Evolutionary conservation across 495 filamentous ascomycete species (phyloP).

Genomic region (Daldinia bambusicola): DNA sequence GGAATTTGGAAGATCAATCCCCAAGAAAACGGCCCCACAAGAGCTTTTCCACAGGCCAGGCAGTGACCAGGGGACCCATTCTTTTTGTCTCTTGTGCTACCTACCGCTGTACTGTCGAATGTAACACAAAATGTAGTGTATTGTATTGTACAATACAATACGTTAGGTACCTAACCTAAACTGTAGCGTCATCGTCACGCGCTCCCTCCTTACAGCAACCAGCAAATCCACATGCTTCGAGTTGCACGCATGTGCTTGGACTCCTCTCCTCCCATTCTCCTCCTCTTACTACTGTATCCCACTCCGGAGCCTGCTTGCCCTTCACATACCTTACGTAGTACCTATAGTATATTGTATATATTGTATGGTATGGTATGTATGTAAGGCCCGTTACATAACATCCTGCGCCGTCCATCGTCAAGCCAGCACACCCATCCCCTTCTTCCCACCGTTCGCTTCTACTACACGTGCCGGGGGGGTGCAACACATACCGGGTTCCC

Average conservation of each 20-base stretch:
- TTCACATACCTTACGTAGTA: neutral
- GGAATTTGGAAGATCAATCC: neutral
- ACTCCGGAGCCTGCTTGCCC: neutral
- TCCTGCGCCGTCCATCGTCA: neutral
- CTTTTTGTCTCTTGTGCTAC: neutral
- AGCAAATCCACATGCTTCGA: slow-evolving; percentile 27
- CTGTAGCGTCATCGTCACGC: slow-evolving; percentile 41
- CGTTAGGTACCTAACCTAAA: slow-evolving; percentile 17
- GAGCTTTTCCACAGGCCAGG: neutral
- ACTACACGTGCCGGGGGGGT: slow-evolving; percentile 18
- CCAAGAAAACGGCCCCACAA: neutral
- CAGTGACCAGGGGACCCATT: neutral
- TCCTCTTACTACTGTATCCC: neutral
- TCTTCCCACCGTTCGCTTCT: neutral
- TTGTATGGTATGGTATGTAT: neutral
- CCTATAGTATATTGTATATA: neutral
- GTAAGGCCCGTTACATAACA: slow-evolving; percentile 11
- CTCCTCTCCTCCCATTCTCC: slow-evolving; percentile 2
- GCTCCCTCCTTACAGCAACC: slow-evolving; percentile 29
- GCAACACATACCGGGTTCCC: neutral
- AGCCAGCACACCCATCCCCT: neutral
- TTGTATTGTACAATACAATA: too few species aligned
- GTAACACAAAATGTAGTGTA: too few species aligned
- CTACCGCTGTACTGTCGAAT: too few species aligned
- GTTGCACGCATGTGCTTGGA: neutral